These are phyloP conservation scores for Phytophthora uliginosa DNA, from an alignment of 352 stramenopile genomes.

Conservation along the genomic window DNA sequence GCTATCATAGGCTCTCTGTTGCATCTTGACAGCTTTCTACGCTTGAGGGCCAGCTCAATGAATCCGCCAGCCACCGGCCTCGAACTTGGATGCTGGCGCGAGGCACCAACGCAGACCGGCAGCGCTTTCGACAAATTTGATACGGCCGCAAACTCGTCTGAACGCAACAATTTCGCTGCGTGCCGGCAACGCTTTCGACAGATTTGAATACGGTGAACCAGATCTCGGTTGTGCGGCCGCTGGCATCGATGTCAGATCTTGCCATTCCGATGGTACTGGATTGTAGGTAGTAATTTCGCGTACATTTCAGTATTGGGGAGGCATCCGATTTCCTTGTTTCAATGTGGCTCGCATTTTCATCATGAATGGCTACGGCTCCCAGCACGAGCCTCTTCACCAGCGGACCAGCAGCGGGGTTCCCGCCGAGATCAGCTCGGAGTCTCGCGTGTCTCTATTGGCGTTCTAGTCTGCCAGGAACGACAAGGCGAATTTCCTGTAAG, in stretches of 20 bases:
- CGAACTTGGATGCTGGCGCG: not conserved
- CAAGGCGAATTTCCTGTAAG: not conserved
- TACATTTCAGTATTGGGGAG: not conserved
- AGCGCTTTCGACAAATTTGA: too few relatives aligned
- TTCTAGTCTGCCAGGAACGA: constrained; percentile 16
- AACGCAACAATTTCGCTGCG: not conserved
- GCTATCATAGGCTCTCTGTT: not conserved
- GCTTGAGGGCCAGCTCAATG: not conserved
- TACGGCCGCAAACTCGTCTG: not conserved
- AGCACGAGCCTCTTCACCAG: not conserved
- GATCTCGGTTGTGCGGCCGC: not conserved
- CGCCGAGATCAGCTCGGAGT: not conserved
- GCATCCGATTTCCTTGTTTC: not conserved
- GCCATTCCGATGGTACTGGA: not conserved
- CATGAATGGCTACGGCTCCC: not conserved
- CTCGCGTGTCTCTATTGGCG: constrained; percentile 7
- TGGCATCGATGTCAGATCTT: not conserved
- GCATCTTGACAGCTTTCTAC: constrained; percentile 2
- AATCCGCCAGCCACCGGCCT: not conserved
- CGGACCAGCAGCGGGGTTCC: not conserved
- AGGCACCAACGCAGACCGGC: not conserved
- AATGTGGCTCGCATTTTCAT: constrained; percentile 2
- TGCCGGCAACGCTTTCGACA: not conserved
- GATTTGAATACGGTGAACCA: not conserved
- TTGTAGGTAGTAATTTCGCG: not conserved